Evolutionary conservation across 306 rosid genomes (phyloP).

Genomic region (Coriaria nepalensis): DNA sequence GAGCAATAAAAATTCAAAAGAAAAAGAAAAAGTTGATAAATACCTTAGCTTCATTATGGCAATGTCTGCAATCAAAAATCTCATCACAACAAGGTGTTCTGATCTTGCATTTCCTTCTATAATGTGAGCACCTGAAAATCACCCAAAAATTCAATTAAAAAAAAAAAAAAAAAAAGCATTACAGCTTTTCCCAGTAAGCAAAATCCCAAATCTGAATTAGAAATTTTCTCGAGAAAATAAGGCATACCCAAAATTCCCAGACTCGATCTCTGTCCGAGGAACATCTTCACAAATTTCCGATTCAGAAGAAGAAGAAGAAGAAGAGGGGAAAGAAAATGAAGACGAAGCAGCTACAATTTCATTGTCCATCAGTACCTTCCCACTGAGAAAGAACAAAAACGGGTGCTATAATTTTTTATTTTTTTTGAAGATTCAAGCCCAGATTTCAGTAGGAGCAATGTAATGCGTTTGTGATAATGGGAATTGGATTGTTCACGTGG

Average conservation of each 20-base stretch:
- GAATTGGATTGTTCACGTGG: too few species aligned
- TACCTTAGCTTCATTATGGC: constrained; percentile 71
- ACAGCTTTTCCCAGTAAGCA: neutral
- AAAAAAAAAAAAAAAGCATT: neutral
- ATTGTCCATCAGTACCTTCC: constrained; percentile 7
- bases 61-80: constrained; percentile 55
- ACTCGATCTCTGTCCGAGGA: constrained; percentile 14
- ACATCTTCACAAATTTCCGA: constrained; percentile 5
- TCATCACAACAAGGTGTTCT: constrained; percentile 61
- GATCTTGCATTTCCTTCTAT: constrained; percentile 59
- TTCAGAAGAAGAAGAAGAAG: constrained; percentile 1
- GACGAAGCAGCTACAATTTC: constrained; percentile 3
- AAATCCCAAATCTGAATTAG: neutral
- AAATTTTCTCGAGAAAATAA: neutral
- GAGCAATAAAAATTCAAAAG: neutral
- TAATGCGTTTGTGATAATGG: too few species aligned
- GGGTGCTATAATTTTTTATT: too few species aligned
- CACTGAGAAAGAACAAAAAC: neutral
- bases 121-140: constrained; percentile 43
- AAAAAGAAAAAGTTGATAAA: neutral
- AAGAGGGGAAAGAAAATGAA: constrained; percentile 3
- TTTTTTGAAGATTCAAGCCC: too few species aligned
- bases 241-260: constrained; percentile 38
- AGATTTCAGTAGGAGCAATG: too few species aligned
- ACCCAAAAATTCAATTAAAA: too few species aligned